Evolutionary conservation across 495 filamentous ascomycete genomes (phyloP).

Genomic region (Astrothelium macrocarpum): DNA sequence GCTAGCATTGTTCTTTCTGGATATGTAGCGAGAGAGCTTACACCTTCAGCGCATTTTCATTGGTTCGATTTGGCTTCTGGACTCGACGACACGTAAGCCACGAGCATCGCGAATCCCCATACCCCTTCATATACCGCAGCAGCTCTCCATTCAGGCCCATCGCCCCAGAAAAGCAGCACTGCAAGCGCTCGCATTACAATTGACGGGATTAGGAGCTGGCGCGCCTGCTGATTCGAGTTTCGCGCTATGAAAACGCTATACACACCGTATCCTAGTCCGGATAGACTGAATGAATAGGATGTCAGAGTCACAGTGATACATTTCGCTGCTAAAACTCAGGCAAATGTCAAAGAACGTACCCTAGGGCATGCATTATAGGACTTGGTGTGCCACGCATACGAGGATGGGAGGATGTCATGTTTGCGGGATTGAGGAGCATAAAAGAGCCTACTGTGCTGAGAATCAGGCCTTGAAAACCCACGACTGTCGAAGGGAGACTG

Average conservation of each 20-base stretch:
- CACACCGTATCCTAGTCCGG: not conserved
- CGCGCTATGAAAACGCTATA: not conserved
- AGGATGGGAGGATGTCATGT: not conserved
- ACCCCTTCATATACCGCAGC: not conserved
- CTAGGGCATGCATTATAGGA: not conserved
- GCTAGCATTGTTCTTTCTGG: no score
- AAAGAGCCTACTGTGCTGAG: not conserved
- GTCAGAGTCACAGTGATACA: not conserved
- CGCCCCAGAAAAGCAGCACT: not conserved
- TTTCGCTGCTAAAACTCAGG: not conserved
- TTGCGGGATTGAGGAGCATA: not conserved
- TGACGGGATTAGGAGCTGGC: not conserved
- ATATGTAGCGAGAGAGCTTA: no score
- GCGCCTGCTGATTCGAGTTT: not conserved
- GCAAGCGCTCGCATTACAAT: not conserved
- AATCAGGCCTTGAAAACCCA: not conserved
- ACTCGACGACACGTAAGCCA: not conserved
- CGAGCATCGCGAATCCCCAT: not conserved
- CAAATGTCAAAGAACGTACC: not conserved
- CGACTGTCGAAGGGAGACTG: not conserved
- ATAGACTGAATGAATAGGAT: not conserved
- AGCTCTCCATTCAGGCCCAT: not conserved
- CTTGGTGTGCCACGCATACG: not conserved
- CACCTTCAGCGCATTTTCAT: not conserved
- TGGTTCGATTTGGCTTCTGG: not conserved